phyloP scores from a whole-genome alignment of 202 grass and related monocot species.

The Saccharum hybrid region DNA sequence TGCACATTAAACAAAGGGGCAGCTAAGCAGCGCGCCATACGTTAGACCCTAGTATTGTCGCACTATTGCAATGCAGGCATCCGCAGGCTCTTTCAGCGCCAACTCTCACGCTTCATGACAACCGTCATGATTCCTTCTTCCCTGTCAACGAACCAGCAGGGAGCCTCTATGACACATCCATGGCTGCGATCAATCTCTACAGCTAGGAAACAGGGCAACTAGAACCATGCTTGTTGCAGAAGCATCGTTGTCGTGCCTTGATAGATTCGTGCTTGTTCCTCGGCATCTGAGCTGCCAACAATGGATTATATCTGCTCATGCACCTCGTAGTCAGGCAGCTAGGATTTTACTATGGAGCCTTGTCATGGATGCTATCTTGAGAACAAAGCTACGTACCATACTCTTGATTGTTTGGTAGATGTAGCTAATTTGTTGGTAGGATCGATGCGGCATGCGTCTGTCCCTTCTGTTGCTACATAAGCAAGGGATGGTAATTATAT shows the following conservation, averaged over 20 bases:
- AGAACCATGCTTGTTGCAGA: conserved; percentile 50
- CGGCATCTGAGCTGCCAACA: conserved; percentile 40
- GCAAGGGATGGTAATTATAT: conserved; percentile 24
- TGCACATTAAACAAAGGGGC: not conserved
- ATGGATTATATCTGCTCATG: conserved; percentile 37
- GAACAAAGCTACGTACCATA: conserved; percentile 56
- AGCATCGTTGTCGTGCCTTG: conserved; percentile 44
- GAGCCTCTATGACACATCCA: not conserved
- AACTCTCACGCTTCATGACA: conserved; percentile 13
- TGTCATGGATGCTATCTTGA: conserved; percentile 50
- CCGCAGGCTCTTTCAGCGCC: conserved; percentile 1
- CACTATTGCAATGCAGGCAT: conserved; percentile 23
- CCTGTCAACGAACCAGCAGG: conserved; percentile 18
- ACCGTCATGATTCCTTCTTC: conserved; percentile 24
- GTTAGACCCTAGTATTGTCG: conserved; percentile 31
- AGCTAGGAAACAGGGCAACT: conserved; percentile 34
- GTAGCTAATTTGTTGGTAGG: conserved; percentile 33
- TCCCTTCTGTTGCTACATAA: conserved; percentile 21
- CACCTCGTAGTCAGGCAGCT: conserved; percentile 49
- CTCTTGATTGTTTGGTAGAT: conserved; percentile 40
- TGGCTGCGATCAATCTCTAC: conserved; percentile 2
- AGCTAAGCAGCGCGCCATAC: not conserved
- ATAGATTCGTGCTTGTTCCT: conserved; percentile 22
- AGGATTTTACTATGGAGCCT: conserved; percentile 53
- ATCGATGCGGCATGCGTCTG: conserved; percentile 20